phyloP scores from a whole-genome alignment of 352 stramenopile species.

The Achlya hypogyna region DNA sequence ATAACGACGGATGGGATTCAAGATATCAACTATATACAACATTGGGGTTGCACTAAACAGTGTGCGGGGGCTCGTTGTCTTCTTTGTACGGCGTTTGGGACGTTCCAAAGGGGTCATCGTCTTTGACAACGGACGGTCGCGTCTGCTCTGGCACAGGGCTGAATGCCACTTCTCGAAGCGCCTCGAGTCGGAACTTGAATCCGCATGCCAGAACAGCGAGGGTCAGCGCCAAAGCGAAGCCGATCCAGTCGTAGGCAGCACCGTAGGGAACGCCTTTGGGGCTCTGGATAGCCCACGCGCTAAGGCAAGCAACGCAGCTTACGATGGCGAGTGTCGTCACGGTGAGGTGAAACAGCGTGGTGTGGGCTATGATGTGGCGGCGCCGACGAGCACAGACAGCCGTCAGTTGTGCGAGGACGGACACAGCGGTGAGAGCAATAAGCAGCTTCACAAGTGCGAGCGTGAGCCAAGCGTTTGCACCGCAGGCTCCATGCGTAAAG shows the following conservation, averaged over 20 bases:
- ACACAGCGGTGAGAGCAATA: background rate
- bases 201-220: background rate
- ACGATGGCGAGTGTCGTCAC: too few relatives aligned
- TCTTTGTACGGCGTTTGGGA: background rate
- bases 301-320: too few relatives aligned
- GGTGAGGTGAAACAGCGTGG: too few relatives aligned
- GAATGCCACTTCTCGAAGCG: background rate
- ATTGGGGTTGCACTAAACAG: background rate
- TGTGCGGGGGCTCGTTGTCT: background rate
- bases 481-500: background rate
- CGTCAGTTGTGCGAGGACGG: background rate
- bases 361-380: too few relatives aligned
- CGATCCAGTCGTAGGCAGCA: background rate
- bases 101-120: background rate
- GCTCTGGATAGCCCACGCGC: too few relatives aligned
- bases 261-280: background rate
- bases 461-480: background rate
- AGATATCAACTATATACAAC: too few relatives aligned
- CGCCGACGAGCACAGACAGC: too few relatives aligned
- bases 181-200: background rate
- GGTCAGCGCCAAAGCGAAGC: background rate
- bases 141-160: background rate
- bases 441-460: background rate
- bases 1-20: too few relatives aligned
- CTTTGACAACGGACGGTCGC: background rate